Evolutionary conservation across 768 basidiomycete species (phyloP).

Genomic region (Strobilomyces confusus): DNA sequence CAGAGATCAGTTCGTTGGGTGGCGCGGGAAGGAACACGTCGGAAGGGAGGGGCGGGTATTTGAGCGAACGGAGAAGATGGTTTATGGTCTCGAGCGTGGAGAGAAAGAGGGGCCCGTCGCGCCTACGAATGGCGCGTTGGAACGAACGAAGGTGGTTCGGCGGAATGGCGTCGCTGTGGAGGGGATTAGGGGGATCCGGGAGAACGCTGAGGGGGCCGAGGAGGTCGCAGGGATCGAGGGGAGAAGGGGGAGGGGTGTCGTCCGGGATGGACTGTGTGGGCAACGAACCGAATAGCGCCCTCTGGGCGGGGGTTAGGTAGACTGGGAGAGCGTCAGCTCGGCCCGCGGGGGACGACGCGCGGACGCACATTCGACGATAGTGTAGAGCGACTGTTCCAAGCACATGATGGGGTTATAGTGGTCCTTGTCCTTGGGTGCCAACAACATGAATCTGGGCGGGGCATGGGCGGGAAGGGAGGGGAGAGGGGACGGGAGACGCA

Average conservation of each 20-base stretch:
- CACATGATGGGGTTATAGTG: conserved; percentile 86
- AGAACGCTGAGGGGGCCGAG: conserved; percentile 30
- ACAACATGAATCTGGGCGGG: conserved; percentile 59
- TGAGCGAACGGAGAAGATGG: conserved; percentile 54
- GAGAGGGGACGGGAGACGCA: conserved; percentile 26
- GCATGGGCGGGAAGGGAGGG: not conserved
- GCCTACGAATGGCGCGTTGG: conserved; percentile 64
- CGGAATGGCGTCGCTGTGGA: conserved; percentile 9
- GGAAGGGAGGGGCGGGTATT: conserved; percentile 56
- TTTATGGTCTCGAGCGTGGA: conserved; percentile 61
- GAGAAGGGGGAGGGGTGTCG: conserved; percentile 31
- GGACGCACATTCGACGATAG: conserved; percentile 67
- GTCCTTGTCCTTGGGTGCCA: conserved; percentile 79
- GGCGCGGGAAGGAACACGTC: conserved; percentile 45
- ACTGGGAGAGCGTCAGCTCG: conserved; percentile 34
- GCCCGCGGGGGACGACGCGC: conserved; percentile 1
- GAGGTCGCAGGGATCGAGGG: conserved; percentile 30
- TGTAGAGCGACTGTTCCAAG: conserved; percentile 65
- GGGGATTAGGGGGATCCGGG: conserved; percentile 20
- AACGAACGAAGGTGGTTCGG: conserved; percentile 52
- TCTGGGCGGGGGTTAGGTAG: conserved; percentile 66
- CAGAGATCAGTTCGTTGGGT: conserved; percentile 47
- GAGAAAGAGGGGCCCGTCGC: conserved; percentile 71
- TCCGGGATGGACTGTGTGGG: conserved; percentile 39
- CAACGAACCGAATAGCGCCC: conserved; percentile 61